A percentile compares a stretch with the other conserved stretches of the same genome.
phyloP scores from a whole-genome alignment of 352 stramenopile genomes.

The Globisporangium nagaii region DNA sequence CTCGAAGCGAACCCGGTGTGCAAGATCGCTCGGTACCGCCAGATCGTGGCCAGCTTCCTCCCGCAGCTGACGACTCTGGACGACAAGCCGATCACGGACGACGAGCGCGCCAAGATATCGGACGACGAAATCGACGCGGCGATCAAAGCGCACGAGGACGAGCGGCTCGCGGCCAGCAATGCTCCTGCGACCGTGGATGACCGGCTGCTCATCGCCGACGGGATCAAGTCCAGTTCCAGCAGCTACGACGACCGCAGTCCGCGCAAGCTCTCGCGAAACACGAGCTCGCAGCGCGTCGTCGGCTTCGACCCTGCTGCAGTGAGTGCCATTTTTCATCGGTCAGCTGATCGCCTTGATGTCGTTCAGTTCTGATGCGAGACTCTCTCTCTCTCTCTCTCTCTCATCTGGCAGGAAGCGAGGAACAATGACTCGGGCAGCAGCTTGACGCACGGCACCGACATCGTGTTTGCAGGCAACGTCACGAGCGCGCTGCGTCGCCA shows the following conservation, averaged over 20 bases:
- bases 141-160: constrained; percentile 26
- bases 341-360: no score
- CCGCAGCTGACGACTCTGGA: constrained; percentile 66
- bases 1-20: constrained; percentile 67
- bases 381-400: no score
- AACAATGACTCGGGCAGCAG: constrained; percentile 61
- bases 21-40: constrained; percentile 45
- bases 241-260: constrained; percentile 14
- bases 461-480: constrained; percentile 88
- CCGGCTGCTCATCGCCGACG: constrained; percentile 9
- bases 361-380: no score
- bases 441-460: constrained; percentile 84
- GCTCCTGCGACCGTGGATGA: constrained; percentile 6
- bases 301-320: constrained; percentile 1
- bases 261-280: constrained; percentile 21
- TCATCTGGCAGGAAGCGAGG: constrained; percentile 18
- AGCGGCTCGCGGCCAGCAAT: background rate
- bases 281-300: constrained; percentile 17
- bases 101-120: constrained; percentile 34
- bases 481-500: constrained; percentile 73
- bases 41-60: constrained; percentile 67
- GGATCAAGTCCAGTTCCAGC: constrained; percentile 16
- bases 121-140: constrained; percentile 45
- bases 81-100: constrained; percentile 26
- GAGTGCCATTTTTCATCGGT: no score